Base-by-base conservation (phyloP, 2,329 filamentous ascomycete species). In the Capronia coronata region DNA sequence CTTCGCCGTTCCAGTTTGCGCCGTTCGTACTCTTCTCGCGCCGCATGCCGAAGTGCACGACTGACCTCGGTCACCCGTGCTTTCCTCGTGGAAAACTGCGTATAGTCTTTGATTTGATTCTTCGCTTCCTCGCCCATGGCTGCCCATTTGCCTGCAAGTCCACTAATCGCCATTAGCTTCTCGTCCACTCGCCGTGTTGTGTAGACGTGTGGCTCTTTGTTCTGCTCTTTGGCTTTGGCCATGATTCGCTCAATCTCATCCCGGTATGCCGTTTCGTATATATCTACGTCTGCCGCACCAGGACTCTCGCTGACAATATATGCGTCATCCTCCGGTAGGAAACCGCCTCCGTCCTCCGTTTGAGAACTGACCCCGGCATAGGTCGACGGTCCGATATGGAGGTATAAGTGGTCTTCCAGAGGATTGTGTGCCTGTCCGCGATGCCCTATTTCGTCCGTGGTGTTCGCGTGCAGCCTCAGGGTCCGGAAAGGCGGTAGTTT, bases 261-360 rank as follows among this genome's bases (percentile, higher is more conserved):
- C 62, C 87, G 81, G 64, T 94, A 96, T 0, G 91, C 91, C 1
- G 78, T 80, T 65, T 94, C 87, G 65, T 95, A 96, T 50, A 97
- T 84, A 63, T 93, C 83, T 60, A 87, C 87, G 52, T 94, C 88
- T 4, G 87, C 86, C 1, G 83, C 84, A 0, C 84, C 84, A 2
- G 91, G 91, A 1, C 87, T 94, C 67, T 95, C 89, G 23, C 86
- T 87, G 34, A 95, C 82, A 3, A 84, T 65, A 18, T 64, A 68
- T 18, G 61, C 59, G 5, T 60, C 58, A 18, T 67, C 63, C 32
- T 64, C 61, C 1, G 55, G 46, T 5, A 61, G 27, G 35, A 57
- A 58, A 11, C 55, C 49, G 6, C 47, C 43, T 42, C 57, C 49
- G 4, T 65, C 58, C n/a, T 64, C 60, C 14, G 72, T 72, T 2